These are phyloP conservation scores for Hypoxylon sp. DNA, from an alignment of 2,329 filamentous ascomycete genomes.

Conservation along the genomic window DNA sequence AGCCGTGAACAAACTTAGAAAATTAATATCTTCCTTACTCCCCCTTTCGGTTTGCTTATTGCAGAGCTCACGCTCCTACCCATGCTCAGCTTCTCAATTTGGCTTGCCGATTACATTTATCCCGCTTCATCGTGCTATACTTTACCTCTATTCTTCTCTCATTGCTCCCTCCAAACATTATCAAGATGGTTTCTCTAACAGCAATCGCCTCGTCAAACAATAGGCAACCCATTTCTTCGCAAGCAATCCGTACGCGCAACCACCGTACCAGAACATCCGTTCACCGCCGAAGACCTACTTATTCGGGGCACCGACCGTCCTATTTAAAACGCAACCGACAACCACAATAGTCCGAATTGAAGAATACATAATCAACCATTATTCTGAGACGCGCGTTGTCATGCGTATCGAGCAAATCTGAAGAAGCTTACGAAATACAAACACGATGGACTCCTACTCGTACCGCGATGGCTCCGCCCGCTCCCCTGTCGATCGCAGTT, in stretches of 20 bases:
- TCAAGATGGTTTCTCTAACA: constrained; percentile 64
- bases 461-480: constrained; percentile 62
- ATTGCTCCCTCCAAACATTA: constrained; percentile 40
- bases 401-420: constrained; percentile 29
- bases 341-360: background rate
- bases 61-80: constrained; percentile 44
- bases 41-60: constrained; percentile 46
- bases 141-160: constrained; percentile 39
- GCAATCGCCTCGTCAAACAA: constrained; percentile 61
- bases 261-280: background rate
- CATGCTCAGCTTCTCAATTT: constrained; percentile 44
- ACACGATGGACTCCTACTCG: constrained; percentile 67
- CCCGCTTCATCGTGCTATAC: constrained; percentile 35
- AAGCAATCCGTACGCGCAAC: constrained; percentile 39
- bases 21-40: constrained; percentile 40
- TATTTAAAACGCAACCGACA: background rate
- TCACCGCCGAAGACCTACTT: constrained; percentile 26
- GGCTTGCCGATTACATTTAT: constrained; percentile 43
- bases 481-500: constrained; percentile 62
- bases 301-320: constrained; percentile 18
- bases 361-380: background rate
- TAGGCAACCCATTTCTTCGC: constrained; percentile 49
- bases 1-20: constrained; percentile 21
- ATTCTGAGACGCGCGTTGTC: constrained; percentile 12
- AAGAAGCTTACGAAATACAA: too few species aligned